Base-by-base conservation (phyloP, 495 filamentous ascomycete species). In the Aspergillus saccharolyticus region DNA sequence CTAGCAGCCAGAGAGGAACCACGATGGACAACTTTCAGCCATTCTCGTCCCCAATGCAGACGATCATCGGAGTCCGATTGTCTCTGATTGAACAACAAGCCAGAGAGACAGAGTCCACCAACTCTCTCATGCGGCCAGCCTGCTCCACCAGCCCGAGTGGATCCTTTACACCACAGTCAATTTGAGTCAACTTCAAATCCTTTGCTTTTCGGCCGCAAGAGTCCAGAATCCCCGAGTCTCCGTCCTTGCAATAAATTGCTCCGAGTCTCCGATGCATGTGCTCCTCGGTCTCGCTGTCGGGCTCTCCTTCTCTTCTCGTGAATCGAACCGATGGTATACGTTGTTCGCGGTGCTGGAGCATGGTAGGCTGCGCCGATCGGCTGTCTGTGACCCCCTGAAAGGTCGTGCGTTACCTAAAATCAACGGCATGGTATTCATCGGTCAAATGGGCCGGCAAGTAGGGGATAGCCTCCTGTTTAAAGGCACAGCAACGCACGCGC, bases 61-160 rank as follows among this genome's bases (percentile, higher is more conserved):
- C 14, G 46, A 50, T 50, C 47, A 16, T 50, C 17, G 47, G 47
- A 28, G 24, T 50, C 47, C 17, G 47, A 50, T 50, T 15, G 22
- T 4, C 22, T 39, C 14, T 39, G 33, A 39, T 39, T 39, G 33
- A 39, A 15, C 33, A 2, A 39, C 2, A 15, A 2, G 33, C 5
- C 33, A 39, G 33, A 12, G 10, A 39, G 33, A 5, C 12, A 15
- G 33, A 39, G 10, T 39, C 33, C 33, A 8, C 33, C 33, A 12
- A 39, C 2, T 39, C 12, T 39, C 33, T 12, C 33, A 5, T 39
- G 6, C 33, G 33, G 33, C 33, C 33, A 39, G 33, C 6, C 47
- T 50, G 47, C 47, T 50, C 47, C 47, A 50, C 47, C 21, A 28
- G 3, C 17, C 22, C 30, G 44, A 39, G 47, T 50, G 47, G 47